These are phyloP conservation scores for Capronia americana DNA, from an alignment of 2,329 filamentous ascomycete species.

Conservation along the genomic window DNA sequence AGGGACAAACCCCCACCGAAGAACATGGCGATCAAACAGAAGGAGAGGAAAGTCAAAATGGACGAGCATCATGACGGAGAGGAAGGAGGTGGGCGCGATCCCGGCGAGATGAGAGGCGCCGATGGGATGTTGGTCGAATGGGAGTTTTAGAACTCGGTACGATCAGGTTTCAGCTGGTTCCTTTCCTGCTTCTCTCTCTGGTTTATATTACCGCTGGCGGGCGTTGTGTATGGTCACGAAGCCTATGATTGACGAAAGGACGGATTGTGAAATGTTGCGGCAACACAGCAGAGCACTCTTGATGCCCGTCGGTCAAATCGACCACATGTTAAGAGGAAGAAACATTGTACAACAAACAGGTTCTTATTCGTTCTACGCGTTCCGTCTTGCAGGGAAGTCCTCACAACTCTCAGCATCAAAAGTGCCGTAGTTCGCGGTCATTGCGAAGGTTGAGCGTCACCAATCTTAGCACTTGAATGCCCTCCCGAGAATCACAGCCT, in stretches of 20 bases:
- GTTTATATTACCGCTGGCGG: not conserved
- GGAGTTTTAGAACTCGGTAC: constrained; percentile 28
- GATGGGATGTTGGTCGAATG: constrained; percentile 40
- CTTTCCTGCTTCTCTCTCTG: not conserved
- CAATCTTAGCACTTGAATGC: not conserved
- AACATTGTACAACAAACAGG: not conserved
- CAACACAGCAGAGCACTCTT: not conserved
- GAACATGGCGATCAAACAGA: constrained; percentile 37
- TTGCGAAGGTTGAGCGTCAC: not conserved
- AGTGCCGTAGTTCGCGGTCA: too few species aligned
- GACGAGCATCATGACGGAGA: constrained; percentile 32
- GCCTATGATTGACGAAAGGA: not conserved
- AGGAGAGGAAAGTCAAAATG: constrained; percentile 33
- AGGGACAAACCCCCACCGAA: constrained; percentile 38
- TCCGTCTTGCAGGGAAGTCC: not conserved
- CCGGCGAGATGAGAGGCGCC: constrained; percentile 34
- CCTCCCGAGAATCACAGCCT: not conserved
- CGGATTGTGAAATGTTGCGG: not conserved
- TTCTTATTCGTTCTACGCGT: not conserved
- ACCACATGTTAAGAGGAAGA: not conserved
- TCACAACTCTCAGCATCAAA: not conserved
- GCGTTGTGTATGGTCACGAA: not conserved
- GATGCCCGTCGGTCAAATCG: not conserved
- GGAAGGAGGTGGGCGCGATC: constrained; percentile 17
- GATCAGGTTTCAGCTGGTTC: not conserved